phyloP scores from a whole-genome alignment of 257 asterid genomes.

The Capsicum rhomboideum region DNA sequence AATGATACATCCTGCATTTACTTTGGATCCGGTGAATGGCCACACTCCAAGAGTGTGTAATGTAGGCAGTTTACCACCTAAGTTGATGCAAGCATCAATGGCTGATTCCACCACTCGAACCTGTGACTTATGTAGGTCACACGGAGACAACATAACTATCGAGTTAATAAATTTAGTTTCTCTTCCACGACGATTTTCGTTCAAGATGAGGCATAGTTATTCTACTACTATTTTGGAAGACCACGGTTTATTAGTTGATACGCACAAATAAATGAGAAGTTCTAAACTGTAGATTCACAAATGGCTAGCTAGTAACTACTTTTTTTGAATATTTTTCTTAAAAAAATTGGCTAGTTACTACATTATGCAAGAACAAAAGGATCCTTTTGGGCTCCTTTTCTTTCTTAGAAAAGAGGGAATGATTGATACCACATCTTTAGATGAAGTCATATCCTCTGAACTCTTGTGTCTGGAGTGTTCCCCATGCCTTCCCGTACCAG shows the following conservation, averaged over 20 bases:
- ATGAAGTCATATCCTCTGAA: slow-evolving; percentile 69
- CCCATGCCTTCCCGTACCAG: slow-evolving; percentile 64
- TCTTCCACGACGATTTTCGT: background rate
- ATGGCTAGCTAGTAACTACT: background rate
- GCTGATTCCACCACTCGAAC: background rate
- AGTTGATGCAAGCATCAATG: background rate
- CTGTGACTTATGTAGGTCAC: background rate
- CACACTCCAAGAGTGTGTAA: background rate
- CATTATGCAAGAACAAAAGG: background rate
- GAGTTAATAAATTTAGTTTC: background rate
- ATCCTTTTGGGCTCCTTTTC: background rate
- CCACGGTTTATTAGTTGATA: background rate
- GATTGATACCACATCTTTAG: slow-evolving; percentile 81
- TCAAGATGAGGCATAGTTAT: background rate
- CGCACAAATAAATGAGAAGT: background rate
- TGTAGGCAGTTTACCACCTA: background rate
- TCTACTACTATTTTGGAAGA: background rate
- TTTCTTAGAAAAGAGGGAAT: background rate
- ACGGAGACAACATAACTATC: background rate
- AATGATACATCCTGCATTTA: background rate
- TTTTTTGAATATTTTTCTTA: background rate
- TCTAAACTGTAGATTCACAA: background rate
- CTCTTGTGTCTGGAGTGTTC: slow-evolving; percentile 58
- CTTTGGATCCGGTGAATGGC: background rate
- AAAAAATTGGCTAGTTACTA: background rate